Percentiles rank a stretch among this genome's conserved stretches.
Conservation (phyloP, 371 early-diverging fungal species). For the Mortierella sp. region DNA sequence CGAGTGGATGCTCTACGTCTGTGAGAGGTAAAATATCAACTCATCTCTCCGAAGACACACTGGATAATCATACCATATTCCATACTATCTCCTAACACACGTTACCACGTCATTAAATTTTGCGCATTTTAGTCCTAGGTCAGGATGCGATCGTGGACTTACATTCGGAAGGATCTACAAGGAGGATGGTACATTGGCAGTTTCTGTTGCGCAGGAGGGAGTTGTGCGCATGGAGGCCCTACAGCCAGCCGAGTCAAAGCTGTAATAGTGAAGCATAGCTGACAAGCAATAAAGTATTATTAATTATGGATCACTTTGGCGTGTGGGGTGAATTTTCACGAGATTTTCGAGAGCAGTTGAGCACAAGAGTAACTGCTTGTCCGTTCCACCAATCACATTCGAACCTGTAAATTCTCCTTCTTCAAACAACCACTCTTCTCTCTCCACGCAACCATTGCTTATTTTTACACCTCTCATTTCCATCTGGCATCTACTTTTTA, state of each 20-base stretch:
- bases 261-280: slow-evolving; percentile 3
- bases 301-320: no score
- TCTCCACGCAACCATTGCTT: slow-evolving; percentile 12
- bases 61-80: no score
- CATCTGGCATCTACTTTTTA: not conserved
- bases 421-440: slow-evolving; percentile 7
- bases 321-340: no score
- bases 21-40: slow-evolving; percentile 71
- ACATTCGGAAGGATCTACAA: slow-evolving; percentile 73
- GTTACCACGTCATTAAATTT: no score
- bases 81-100: not conserved
- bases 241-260: slow-evolving; percentile 15
- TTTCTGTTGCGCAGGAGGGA: slow-evolving; percentile 82
- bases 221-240: not conserved
- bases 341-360: no score
- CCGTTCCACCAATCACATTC: not conserved
- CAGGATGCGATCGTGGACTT: slow-evolving; percentile 81
- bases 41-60: slow-evolving; percentile 33
- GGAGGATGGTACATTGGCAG: slow-evolving; percentile 83
- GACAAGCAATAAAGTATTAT: no score
- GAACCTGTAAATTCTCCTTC: not conserved
- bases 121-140: slow-evolving; percentile 65
- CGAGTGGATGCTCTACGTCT: slow-evolving; percentile 79
- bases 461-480: not conserved
- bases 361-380: not conserved